Percentiles rank a stretch among this genome's conserved stretches.
These are phyloP conservation scores for Tuber indicum DNA, from an alignment of 495 filamentous ascomycete genomes.

Conservation along the genomic window DNA sequence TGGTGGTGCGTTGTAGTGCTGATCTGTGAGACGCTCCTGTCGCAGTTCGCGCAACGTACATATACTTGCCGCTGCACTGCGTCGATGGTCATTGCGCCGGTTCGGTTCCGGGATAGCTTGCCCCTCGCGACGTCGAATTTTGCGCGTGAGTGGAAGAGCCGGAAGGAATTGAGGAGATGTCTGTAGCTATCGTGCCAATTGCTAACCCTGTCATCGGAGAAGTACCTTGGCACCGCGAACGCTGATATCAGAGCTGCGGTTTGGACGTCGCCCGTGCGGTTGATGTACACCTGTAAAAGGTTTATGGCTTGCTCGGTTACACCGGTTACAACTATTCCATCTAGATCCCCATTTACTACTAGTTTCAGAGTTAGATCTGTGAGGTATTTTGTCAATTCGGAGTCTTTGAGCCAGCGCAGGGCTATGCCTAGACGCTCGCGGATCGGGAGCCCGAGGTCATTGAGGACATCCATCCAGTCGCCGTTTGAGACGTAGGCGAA, in stretches of 20 bases:
- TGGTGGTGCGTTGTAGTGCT: conserved; percentile 20
- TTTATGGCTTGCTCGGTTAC: conserved; percentile 71
- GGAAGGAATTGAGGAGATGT: conserved; percentile 69
- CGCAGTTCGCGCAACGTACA: conserved; percentile 78
- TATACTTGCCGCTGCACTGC: conserved; percentile 69
- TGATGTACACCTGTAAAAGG: conserved; percentile 79
- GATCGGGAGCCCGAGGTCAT: conserved; percentile 75
- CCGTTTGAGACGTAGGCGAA: conserved; percentile 86
- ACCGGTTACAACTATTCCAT: conserved; percentile 82
- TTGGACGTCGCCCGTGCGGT: conserved; percentile 80
- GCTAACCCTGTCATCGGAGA: conserved; percentile 67
- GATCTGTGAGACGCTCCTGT: conserved; percentile 43
- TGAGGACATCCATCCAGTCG: conserved; percentile 74
- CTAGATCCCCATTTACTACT: conserved; percentile 70
- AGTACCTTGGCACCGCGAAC: conserved; percentile 71
- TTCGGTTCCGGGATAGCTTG: conserved; percentile 52
- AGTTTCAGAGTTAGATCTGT: conserved; percentile 55
- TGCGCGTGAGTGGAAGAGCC: conserved; percentile 57
- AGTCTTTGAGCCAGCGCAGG: conserved; percentile 73
- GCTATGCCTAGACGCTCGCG: conserved; percentile 81
- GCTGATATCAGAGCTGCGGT: conserved; percentile 80
- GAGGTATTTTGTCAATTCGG: conserved; percentile 67
- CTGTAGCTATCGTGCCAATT: conserved; percentile 77
- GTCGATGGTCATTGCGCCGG: conserved; percentile 58
- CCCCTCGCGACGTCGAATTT: conserved; percentile 59